Percentiles rank a stretch among this genome's conserved stretches.
Evolutionary conservation across 1,284 basidiomycete genomes (phyloP).

Genomic region (Apiotrichum mycotoxinovorans): DNA sequence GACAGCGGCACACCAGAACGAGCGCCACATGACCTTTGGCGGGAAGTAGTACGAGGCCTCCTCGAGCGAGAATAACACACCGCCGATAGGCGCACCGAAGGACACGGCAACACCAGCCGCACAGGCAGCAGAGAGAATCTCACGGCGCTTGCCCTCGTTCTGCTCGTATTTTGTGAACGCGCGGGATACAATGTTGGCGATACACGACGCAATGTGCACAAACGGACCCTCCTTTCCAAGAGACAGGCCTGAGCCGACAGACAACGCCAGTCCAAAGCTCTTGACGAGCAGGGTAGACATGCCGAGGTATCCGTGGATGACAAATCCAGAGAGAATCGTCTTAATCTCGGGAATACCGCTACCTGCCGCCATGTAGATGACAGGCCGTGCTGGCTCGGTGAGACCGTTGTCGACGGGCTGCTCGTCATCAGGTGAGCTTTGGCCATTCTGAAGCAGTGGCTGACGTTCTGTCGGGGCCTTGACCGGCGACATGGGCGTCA

Average conservation of each 20-base stretch:
- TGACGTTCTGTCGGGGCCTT: conserved; percentile 25
- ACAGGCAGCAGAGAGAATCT: conserved; percentile 86
- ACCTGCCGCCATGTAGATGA: conserved; percentile 87
- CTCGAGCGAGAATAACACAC: conserved; percentile 85
- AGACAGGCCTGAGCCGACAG: conserved; percentile 84
- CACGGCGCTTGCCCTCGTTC: conserved; percentile 92
- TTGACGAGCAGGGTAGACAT: conserved; percentile 88
- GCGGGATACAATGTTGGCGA: conserved; percentile 91
- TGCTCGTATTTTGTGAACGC: conserved; percentile 83
- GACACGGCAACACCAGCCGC: conserved; percentile 61
- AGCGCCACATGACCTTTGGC: conserved; percentile 86
- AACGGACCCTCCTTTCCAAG: conserved; percentile 94
- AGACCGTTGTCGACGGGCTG: not conserved
- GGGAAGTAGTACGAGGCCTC: conserved; percentile 96
- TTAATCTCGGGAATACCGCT: conserved; percentile 97
- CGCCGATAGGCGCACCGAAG: conserved; percentile 88
- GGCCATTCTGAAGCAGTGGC: conserved; percentile 18
- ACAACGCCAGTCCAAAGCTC: conserved; percentile 78
- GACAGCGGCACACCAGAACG: conserved; percentile 93
- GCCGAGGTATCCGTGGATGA: conserved; percentile 95
- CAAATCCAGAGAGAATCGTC: conserved; percentile 91
- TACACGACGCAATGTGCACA: conserved; percentile 91
- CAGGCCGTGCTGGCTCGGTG: conserved; percentile 55
- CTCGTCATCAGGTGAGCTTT: conserved; percentile 1
- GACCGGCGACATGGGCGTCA: conserved; percentile 15